phyloP scores from a whole-genome alignment of 257 asterid species.

The Cynanchum wilfordii region DNA sequence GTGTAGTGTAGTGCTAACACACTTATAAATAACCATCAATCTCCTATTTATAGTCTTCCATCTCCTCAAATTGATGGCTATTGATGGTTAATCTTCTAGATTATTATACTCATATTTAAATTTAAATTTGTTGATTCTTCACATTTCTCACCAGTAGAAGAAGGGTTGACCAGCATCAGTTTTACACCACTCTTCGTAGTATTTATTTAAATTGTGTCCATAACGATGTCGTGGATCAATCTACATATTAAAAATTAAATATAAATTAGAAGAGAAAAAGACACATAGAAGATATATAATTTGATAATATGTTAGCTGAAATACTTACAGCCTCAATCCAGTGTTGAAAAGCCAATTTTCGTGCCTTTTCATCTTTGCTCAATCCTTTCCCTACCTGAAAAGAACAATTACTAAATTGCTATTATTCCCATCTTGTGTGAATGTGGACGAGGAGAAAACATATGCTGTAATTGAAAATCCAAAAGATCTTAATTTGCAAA shows the following conservation, averaged over 20 bases:
- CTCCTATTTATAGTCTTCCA: neutral
- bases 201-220: slow-evolving; percentile 77
- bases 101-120: too few relatives aligned
- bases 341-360: slow-evolving; percentile 85
- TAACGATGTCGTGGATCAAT: slow-evolving; percentile 95
- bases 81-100: too few relatives aligned
- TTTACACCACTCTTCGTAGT: slow-evolving; percentile 80
- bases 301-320: neutral
- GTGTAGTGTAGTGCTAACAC: too few relatives aligned
- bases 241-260: slow-evolving; percentile 25
- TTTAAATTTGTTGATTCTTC: too few relatives aligned
- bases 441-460: too few relatives aligned
- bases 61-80: too few relatives aligned
- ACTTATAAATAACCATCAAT: too few relatives aligned
- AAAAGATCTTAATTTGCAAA: too few relatives aligned
- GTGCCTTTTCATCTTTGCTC: slow-evolving; percentile 73
- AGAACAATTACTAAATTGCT: slow-evolving; percentile 17
- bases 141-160: slow-evolving; percentile 74
- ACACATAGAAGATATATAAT: neutral
- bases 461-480: too few relatives aligned
- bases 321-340: slow-evolving; percentile 95
- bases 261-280: neutral
- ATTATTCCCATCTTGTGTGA: neutral
- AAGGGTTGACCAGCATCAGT: slow-evolving; percentile 83
- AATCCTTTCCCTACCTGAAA: slow-evolving; percentile 91